Evolutionary conservation across 1,284 basidiomycete genomes (phyloP).

Genomic region (Malassezia furfur): DNA sequence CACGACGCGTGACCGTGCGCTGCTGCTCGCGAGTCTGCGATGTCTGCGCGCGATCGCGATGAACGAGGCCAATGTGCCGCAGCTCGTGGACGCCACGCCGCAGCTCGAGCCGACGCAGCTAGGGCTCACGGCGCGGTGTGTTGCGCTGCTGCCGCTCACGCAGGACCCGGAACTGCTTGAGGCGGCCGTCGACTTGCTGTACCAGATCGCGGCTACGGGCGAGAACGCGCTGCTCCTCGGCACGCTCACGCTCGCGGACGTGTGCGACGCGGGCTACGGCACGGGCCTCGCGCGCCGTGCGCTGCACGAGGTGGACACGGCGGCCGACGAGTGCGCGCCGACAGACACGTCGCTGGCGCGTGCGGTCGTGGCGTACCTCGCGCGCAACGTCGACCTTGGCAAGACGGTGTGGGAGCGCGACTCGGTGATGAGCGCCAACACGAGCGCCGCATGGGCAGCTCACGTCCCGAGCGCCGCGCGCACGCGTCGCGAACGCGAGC

Average conservation of each 20-base stretch:
- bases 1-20: constrained; percentile 32
- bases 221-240: constrained; percentile 34
- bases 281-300: not conserved
- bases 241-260: constrained; percentile 4
- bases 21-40: constrained; percentile 33
- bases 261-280: not conserved
- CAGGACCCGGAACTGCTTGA: constrained; percentile 38
- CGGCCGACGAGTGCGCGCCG: not conserved
- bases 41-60: constrained; percentile 30
- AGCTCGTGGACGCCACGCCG: constrained; percentile 26
- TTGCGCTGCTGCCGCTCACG: constrained; percentile 35
- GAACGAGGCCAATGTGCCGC: constrained; percentile 29
- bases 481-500: constrained; percentile 15
- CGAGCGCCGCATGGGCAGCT: constrained; percentile 7
- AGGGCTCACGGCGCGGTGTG: constrained; percentile 28
- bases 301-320: not conserved
- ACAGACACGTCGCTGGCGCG: not conserved
- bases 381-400: constrained; percentile 29
- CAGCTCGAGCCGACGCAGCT: constrained; percentile 7
- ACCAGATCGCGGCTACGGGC: constrained; percentile 34
- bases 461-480: constrained; percentile 8
- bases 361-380: constrained; percentile 23
- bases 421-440: constrained; percentile 19
- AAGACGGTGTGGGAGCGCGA: constrained; percentile 35
- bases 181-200: constrained; percentile 35